phyloP scores from a whole-genome alignment of 179 eudicot species.

The Heliamphora pulchella region DNA sequence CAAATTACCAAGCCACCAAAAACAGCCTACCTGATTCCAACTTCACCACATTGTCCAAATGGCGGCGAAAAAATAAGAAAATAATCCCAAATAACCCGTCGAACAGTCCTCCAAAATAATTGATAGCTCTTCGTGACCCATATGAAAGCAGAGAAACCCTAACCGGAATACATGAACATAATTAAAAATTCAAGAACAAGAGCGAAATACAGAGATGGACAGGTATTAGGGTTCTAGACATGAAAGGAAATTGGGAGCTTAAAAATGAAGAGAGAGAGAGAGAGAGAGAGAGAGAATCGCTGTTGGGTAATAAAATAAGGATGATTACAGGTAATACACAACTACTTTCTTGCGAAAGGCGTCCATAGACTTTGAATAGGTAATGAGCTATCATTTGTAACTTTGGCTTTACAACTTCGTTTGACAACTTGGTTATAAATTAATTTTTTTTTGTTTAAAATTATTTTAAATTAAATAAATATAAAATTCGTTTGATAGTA shows the following conservation, averaged over 20 bases:
- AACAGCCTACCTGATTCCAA: slow-evolving; percentile 5
- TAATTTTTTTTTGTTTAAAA: too few species aligned
- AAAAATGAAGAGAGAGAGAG: slow-evolving; percentile 3
- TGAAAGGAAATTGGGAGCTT: background rate
- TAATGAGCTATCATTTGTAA: too few species aligned
- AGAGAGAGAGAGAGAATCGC: slow-evolving; percentile 10
- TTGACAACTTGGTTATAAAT: too few species aligned
- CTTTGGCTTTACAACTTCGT: too few species aligned
- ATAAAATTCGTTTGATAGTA: too few species aligned
- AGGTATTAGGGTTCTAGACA: slow-evolving; percentile 8
- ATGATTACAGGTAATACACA: slow-evolving; percentile 10
- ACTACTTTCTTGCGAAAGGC: too few species aligned
- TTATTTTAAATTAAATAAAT: too few species aligned
- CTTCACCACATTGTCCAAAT: slow-evolving; percentile 2
- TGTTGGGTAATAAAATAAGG: slow-evolving; percentile 3
- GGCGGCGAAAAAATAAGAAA: background rate
- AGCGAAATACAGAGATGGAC: background rate
- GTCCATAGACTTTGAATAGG: too few species aligned
- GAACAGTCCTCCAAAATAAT: background rate
- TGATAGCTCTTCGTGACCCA: background rate
- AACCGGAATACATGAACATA: background rate
- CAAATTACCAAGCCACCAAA: slow-evolving; percentile 5
- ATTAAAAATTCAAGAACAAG: background rate
- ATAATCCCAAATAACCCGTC: too few species aligned
- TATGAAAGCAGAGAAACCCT: background rate